Base-by-base conservation (phyloP, 2,329 filamentous ascomycete species). In the Emmonsiellopsis sp. region DNA sequence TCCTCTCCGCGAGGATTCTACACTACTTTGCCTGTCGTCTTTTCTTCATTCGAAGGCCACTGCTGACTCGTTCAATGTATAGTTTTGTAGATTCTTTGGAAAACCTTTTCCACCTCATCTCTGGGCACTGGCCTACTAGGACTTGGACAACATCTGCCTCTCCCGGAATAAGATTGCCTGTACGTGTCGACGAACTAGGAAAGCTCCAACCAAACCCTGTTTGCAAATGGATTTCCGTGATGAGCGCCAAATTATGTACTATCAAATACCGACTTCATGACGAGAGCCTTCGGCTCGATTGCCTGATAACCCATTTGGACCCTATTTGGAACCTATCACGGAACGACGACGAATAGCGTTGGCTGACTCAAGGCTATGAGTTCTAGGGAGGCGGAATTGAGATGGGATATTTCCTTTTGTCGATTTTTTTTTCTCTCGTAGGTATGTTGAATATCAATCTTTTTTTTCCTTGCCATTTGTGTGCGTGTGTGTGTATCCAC, bases 191-290 rank as follows among this genome's bases (percentile, higher is more conserved):
- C 9, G 8, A 37, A 8, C 11, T 1, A 31, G 31, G 34, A 10
- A 39, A 21, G 1, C 4, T 40, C 34, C n/a, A 8, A 32, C 21
- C 6, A 13, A 13, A 7, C 45, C 14, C 9, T 9, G n/a, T 27
- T 14, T 47, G 45, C 34, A 14, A 10, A 10, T 21, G 46, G 10
- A 8, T 11, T 27, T 21, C 59, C 47, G 66, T 74, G 72, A 75
- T 75, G 71, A 73, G 60, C 63, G 70, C 68, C 59, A 54, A 53
- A 64, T 56, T 62, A 63, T 66, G 66, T 75, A 75, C 72, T 76
- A 75, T 76, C 72, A 75, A 75, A 74, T 74, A 64, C 73, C 62
- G 71, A 74, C 55, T 61, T 58, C 55, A 69, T 75, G 73, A 74
- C 64, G 72, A 74, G 34, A 58, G 57, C 68, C 67, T 71, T 74